These are phyloP conservation scores for Starmerella stellata DNA, from an alignment of 805 yeast genomes.

Conservation along the genomic window DNA sequence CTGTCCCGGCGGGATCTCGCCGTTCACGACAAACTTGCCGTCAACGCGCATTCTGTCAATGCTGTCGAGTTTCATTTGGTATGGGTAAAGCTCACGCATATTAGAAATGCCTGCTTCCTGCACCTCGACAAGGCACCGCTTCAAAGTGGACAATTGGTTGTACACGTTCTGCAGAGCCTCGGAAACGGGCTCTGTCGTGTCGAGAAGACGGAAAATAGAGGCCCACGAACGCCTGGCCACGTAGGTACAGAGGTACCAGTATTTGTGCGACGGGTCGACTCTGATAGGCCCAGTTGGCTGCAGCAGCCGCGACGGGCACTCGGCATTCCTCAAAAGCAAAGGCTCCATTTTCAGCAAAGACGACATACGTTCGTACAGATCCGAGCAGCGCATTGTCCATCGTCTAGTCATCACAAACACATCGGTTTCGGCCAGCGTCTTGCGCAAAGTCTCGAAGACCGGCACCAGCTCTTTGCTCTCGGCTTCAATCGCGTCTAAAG, in stretches of 20 bases:
- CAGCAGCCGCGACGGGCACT: background rate
- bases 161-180: slow-evolving; percentile 87
- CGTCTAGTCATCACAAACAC: slow-evolving; percentile 77
- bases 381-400: slow-evolving; percentile 96
- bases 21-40: slow-evolving; percentile 80
- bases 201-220: slow-evolving; percentile 69
- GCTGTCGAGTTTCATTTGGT: slow-evolving; percentile 81
- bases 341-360: slow-evolving; percentile 58
- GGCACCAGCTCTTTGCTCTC: slow-evolving; percentile 33
- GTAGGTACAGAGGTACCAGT: slow-evolving; percentile 25
- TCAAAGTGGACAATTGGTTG: slow-evolving; percentile 80
- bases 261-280: background rate
- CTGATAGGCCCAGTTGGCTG: background rate
- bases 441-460: slow-evolving; percentile 44
- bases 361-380: slow-evolving; percentile 67
- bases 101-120: slow-evolving; percentile 78
- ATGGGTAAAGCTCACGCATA: slow-evolving; percentile 82
- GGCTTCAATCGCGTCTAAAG: slow-evolving; percentile 16
- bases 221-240: slow-evolving; percentile 81
- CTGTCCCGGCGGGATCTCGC: slow-evolving; percentile 92
- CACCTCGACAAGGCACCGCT: slow-evolving; percentile 75
- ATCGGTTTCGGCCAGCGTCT: slow-evolving; percentile 56
- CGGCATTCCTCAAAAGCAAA: slow-evolving; percentile 18
- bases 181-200: slow-evolving; percentile 84
- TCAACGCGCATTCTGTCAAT: slow-evolving; percentile 73